Percentiles rank a stretch among this genome's conserved stretches.
Evolutionary conservation across 2,329 filamentous ascomycete genomes (phyloP).

Genomic region (Magnaporthiopsis poae): DNA sequence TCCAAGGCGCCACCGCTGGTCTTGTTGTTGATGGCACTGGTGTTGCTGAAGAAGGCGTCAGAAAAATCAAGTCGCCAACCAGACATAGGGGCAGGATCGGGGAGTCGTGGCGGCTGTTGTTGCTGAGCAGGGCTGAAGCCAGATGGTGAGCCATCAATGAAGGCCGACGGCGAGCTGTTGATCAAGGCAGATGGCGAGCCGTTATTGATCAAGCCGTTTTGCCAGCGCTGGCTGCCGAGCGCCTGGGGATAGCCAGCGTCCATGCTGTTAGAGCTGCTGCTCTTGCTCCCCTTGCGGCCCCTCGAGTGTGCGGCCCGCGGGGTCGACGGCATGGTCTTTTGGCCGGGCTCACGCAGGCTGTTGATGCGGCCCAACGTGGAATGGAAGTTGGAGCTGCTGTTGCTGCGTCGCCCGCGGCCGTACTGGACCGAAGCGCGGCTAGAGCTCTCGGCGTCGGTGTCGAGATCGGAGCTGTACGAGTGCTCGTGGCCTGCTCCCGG

Average conservation of each 20-base stretch:
- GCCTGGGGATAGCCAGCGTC: conserved; percentile 53
- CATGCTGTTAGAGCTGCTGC: conserved; percentile 58
- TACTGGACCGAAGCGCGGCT: conserved; percentile 42
- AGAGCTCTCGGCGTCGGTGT: conserved; percentile 48
- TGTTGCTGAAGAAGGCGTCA: conserved; percentile 32
- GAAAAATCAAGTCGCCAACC: conserved; percentile 40
- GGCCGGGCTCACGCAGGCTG: conserved; percentile 44
- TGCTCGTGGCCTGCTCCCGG: conserved; percentile 31
- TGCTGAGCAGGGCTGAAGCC: conserved; percentile 61
- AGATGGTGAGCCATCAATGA: conserved; percentile 46
- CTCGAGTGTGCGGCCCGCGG: conserved; percentile 37
- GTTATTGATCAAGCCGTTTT: conserved; percentile 30
- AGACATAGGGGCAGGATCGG: background rate
- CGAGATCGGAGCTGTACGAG: conserved; percentile 54
- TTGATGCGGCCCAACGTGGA: conserved; percentile 51
- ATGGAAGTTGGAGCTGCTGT: conserved; percentile 67
- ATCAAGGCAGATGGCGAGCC: conserved; percentile 58
- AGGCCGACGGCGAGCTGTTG: conserved; percentile 54
- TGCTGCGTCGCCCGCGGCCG: conserved; percentile 59
- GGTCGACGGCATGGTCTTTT: conserved; percentile 29
- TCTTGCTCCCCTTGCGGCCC: conserved; percentile 54
- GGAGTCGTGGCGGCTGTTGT: conserved; percentile 12
- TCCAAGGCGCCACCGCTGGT: background rate
- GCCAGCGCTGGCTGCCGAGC: conserved; percentile 48
- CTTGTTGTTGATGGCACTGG: background rate